phyloP scores from a whole-genome alignment of 169 alveolate genomes.

The Eimeria maxima region DNA sequence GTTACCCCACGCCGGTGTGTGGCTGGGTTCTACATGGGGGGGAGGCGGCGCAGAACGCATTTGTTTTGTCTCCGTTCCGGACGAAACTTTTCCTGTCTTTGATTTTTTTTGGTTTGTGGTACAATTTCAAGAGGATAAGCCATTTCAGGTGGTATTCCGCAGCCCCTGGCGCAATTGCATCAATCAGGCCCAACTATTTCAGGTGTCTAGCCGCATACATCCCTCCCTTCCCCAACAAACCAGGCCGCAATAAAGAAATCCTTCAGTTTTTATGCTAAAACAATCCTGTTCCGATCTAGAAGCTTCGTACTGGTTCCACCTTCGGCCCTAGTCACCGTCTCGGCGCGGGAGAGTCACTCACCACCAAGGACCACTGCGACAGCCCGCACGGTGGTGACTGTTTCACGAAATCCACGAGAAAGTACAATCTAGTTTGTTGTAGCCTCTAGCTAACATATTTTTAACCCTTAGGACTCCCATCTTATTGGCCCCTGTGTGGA shows the following conservation, averaged over 20 bases:
- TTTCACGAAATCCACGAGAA: neutral
- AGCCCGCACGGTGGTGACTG: neutral
- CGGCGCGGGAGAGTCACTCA: conserved; percentile 53
- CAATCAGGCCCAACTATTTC: conserved; percentile 21
- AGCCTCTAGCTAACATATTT: neutral
- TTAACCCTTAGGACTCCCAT: neutral
- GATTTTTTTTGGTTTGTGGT: conserved; percentile 12
- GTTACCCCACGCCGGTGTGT: conserved; percentile 64
- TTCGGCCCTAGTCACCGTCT: conserved; percentile 50
- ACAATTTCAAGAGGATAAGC: neutral
- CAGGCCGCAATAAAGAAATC: neutral
- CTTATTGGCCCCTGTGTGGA: neutral
- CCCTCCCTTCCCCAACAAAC: neutral
- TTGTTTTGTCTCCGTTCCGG: neutral
- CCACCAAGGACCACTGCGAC: conserved; percentile 71
- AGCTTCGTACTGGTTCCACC: neutral
- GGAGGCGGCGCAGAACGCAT: neutral
- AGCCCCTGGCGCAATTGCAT: neutral
- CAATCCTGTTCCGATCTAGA: neutral
- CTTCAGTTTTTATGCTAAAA: neutral
- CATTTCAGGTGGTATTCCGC: neutral
- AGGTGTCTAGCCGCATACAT: neutral
- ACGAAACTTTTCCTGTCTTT: neutral
- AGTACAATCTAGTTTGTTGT: neutral
- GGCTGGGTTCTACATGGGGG: neutral